phyloP scores from a whole-genome alignment of 352 stramenopile genomes.

The Elongisporangium undulatum region DNA sequence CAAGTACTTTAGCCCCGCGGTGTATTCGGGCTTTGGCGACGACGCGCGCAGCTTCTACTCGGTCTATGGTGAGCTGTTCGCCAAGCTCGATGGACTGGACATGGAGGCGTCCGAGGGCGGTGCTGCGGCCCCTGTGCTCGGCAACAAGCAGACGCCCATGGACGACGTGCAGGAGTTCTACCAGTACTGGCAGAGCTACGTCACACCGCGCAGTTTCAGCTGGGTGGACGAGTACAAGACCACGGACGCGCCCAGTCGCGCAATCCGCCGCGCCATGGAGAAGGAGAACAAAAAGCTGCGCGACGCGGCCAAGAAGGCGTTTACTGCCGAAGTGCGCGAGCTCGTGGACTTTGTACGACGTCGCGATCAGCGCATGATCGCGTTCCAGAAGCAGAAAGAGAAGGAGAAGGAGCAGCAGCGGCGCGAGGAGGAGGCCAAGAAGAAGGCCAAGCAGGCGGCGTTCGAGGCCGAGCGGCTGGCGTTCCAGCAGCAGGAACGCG shows the following conservation, averaged over 20 bases:
- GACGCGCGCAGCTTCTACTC: conserved; percentile 75
- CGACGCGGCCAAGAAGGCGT: conserved; percentile 70
- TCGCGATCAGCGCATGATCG: conserved; percentile 64
- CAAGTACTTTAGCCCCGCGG: conserved; percentile 68
- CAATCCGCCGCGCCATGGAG: conserved; percentile 79
- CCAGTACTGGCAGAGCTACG: conserved; percentile 75
- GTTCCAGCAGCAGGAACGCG: conserved; percentile 67
- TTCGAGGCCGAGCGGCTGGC: conserved; percentile 55
- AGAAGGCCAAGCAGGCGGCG: conserved; percentile 50
- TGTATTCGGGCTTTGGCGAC: conserved; percentile 76
- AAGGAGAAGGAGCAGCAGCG: conserved; percentile 45
- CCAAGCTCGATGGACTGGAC: conserved; percentile 72
- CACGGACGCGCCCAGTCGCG: conserved; percentile 66
- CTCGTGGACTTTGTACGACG: conserved; percentile 83
- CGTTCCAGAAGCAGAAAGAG: conserved; percentile 64
- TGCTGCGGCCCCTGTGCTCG: conserved; percentile 39
- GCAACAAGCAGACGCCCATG: conserved; percentile 29
- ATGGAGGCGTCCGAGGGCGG: conserved; percentile 14
- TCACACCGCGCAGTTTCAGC: conserved; percentile 63
- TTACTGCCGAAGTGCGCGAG: conserved; percentile 71
- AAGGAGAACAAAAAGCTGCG: conserved; percentile 89
- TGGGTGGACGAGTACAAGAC: conserved; percentile 85
- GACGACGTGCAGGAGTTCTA: conserved; percentile 72
- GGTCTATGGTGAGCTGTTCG: conserved; percentile 70
- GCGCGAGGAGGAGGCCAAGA: conserved; percentile 43